These are phyloP conservation scores for Eimeria brunetti DNA, from an alignment of 169 alveolate genomes.

Conservation along the genomic window DNA sequence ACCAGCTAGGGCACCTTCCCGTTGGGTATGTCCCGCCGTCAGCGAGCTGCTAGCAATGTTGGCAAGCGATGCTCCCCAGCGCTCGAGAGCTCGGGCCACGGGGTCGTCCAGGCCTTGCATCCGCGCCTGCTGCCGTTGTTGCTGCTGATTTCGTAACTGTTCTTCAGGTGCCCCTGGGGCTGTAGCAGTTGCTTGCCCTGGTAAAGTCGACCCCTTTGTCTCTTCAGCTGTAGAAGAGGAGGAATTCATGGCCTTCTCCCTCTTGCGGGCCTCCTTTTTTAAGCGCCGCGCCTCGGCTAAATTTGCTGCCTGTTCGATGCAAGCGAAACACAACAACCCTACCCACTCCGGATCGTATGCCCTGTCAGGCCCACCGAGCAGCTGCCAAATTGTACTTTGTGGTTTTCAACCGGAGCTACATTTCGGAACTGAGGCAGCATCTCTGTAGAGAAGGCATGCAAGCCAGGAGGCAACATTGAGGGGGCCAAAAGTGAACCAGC, in stretches of 20 bases:
- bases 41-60: background rate
- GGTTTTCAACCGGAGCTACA: background rate
- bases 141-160: background rate
- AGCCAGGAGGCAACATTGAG: background rate
- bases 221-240: background rate
- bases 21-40: background rate
- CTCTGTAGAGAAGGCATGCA: background rate
- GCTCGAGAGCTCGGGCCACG: slow-evolving; percentile 51
- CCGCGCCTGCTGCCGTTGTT: background rate
- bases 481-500: background rate
- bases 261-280: slow-evolving; percentile 35
- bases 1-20: background rate
- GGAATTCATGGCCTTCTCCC: background rate
- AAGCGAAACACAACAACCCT: slow-evolving; percentile 1
- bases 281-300: slow-evolving; percentile 59
- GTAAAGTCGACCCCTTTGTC: background rate
- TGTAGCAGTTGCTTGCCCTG: background rate
- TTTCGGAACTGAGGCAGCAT: background rate
- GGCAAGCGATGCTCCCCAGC: slow-evolving; percentile 33
- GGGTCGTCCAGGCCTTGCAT: slow-evolving; percentile 7
- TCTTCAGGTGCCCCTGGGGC: background rate
- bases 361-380: background rate
- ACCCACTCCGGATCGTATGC: background rate
- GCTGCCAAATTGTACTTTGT: background rate
- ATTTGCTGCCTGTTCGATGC: slow-evolving; percentile 32